Base-by-base conservation (phyloP, 2,329 filamentous ascomycete genomes). In the Lachnellula suecica region DNA sequence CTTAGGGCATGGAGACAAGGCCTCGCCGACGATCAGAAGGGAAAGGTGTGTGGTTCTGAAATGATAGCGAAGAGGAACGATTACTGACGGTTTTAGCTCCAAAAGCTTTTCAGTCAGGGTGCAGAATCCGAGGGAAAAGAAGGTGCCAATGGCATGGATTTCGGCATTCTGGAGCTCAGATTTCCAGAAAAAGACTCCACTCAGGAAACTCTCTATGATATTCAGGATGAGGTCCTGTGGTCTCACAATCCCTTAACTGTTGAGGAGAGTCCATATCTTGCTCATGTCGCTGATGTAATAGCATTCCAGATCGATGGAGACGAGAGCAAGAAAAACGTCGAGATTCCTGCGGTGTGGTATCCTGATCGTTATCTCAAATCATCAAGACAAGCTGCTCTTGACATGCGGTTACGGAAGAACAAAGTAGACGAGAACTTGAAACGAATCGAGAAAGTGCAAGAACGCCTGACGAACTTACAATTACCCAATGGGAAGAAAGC, bases 311-410 rank as follows among this genome's bases (percentile, higher is more conserved):
- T 83, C 11, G 59, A 60, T 17, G 68, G 70, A 15, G 67, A 71
- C 4, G 75, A 73, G 2, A 68, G 74, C 4, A 62, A 67, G 7
- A 72, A 73, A 41, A 70, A 71, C 2, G 69, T 81, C 38, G 76
- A 81, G 3, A 74, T 83, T 29, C 80, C 80, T 5, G 66, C 69
- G 38, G 66, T 75, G 11, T 74, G 81, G 55, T 82, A 80, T 58
- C 74, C 78, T 1, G 79, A 83, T 63, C 74, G 72, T n/a, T 83
- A 82, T 52, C 64, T 79, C 47, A 67, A 70, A 44, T 66, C 60
- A 10, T 72, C 74, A 13, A 75, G 73, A 49, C 68, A 76, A 10
- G 73, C 77, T 47, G 75, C 79, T 13, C 56, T 73, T 8, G 69
- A 71, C 7, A 78, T 81, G 67, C 62, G 66, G 15, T 38, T 59